Percentiles rank a stretch among this genome's conserved stretches.
phyloP scores from a whole-genome alignment of 441 rosid species.

The Monsonia emarginata region DNA sequence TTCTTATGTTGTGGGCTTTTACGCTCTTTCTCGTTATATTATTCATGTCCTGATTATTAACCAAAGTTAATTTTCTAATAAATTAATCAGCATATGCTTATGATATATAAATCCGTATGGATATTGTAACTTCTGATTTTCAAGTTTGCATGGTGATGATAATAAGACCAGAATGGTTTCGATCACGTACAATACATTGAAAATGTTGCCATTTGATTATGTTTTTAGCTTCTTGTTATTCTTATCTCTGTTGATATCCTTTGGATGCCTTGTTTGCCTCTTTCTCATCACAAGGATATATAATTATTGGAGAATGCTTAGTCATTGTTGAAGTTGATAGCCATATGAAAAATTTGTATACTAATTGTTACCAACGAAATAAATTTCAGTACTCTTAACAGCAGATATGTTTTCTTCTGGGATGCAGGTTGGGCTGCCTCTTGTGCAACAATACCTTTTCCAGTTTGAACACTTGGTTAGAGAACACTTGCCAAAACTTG shows the following conservation, averaged over 20 bases:
- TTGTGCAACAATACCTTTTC: conserved; percentile 76
- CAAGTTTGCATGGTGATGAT: too few relatives aligned
- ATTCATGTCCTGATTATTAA: too few relatives aligned
- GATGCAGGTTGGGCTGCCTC: conserved; percentile 76
- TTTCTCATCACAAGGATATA: neutral
- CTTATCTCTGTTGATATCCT: neutral
- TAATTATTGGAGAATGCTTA: neutral
- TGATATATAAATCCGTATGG: too few relatives aligned
- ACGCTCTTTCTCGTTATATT: too few relatives aligned
- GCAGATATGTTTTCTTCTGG: neutral
- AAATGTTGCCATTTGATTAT: neutral
- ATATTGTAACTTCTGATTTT: neutral
- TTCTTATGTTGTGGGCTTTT: too few relatives aligned
- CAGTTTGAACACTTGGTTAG: conserved; percentile 65
- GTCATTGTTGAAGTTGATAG: too few relatives aligned
- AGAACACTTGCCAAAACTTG: conserved; percentile 76
- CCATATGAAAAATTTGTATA: too few relatives aligned
- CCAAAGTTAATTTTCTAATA: too few relatives aligned
- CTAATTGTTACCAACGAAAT: neutral
- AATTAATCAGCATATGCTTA: too few relatives aligned
- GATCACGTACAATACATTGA: neutral
- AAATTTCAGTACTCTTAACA: neutral
- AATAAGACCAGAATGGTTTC: neutral
- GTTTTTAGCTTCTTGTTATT: neutral
- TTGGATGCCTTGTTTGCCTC: neutral